Conservation (phyloP, 78 protist genomes). For the Cyanophora paradoxa region DNA sequence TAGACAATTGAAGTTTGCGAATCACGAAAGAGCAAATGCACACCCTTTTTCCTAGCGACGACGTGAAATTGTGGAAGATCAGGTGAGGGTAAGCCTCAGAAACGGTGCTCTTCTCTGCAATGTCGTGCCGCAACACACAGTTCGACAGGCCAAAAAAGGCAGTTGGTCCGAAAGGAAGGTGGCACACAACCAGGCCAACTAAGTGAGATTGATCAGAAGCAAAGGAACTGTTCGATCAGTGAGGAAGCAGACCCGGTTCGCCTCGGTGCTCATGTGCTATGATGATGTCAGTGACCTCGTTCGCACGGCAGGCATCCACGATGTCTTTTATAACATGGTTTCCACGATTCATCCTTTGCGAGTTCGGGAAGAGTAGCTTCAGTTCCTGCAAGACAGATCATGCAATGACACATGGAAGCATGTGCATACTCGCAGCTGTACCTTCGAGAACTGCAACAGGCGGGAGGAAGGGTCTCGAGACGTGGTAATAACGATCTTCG, state of each 20-base stretch:
- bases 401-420: neutral
- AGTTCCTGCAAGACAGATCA: constrained; percentile 61
- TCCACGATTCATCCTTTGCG: constrained; percentile 25
- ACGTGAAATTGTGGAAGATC: constrained; percentile 80
- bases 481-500: constrained; percentile 91
- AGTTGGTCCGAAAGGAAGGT: constrained; percentile 99
- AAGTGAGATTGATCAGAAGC: neutral
- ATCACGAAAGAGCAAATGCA: neutral
- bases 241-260: constrained; percentile 50
- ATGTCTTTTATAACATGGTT: constrained; percentile 46
- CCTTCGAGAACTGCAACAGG: constrained; percentile 89
- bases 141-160: constrained; percentile 89
- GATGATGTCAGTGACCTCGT: constrained; percentile 91
- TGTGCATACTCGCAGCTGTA: neutral
- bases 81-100: constrained; percentile 93
- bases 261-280: constrained; percentile 96
- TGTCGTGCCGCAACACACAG: constrained; percentile 90
- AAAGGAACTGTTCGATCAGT: neutral
- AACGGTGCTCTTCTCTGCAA: constrained; percentile 22
- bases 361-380: constrained; percentile 84
- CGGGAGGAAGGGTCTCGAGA: constrained; percentile 85
- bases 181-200: constrained; percentile 82
- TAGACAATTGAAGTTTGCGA: too few relatives aligned
- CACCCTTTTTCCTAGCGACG: constrained; percentile 77
- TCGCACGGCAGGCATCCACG: constrained; percentile 74